These are phyloP conservation scores for Sugiyamaella valdiviana DNA, from an alignment of 805 yeast genomes.

Conservation along the genomic window DNA sequence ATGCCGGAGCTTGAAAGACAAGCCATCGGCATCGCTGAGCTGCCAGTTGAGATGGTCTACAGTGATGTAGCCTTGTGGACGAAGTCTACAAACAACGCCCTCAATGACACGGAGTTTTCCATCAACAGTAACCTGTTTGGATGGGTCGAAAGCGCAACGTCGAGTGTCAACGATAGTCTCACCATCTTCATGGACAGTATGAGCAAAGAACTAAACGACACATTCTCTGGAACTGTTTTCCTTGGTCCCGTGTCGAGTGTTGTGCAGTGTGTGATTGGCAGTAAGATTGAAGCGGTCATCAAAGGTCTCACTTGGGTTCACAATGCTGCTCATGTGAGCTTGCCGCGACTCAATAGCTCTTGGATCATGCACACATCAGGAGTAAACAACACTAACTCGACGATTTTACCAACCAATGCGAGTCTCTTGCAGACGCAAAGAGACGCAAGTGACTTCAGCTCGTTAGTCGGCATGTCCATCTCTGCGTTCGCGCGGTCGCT, in stretches of 20 bases:
- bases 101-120: slow-evolving; percentile 42
- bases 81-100: slow-evolving; percentile 47
- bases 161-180: slow-evolving; percentile 55
- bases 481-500: slow-evolving; percentile 8
- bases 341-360: slow-evolving; percentile 46
- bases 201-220: slow-evolving; percentile 49
- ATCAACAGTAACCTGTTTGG: slow-evolving; percentile 65
- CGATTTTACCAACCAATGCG: background rate
- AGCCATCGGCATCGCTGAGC: background rate
- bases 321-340: slow-evolving; percentile 48
- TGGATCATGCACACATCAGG: background rate
- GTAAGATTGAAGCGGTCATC: slow-evolving; percentile 60
- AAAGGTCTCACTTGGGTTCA: slow-evolving; percentile 76
- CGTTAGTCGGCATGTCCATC: slow-evolving; percentile 4
- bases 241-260: slow-evolving; percentile 57
- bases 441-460: background rate
- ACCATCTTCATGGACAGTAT: slow-evolving; percentile 50
- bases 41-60: background rate
- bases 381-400: background rate
- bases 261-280: slow-evolving; percentile 72
- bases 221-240: slow-evolving; percentile 65
- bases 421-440: background rate
- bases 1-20: background rate
- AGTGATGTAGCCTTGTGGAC: slow-evolving; percentile 40
- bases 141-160: slow-evolving; percentile 53